Base-by-base conservation (phyloP, 2,329 filamentous ascomycete genomes). In the Aspergillus fumigatiaffinis region DNA sequence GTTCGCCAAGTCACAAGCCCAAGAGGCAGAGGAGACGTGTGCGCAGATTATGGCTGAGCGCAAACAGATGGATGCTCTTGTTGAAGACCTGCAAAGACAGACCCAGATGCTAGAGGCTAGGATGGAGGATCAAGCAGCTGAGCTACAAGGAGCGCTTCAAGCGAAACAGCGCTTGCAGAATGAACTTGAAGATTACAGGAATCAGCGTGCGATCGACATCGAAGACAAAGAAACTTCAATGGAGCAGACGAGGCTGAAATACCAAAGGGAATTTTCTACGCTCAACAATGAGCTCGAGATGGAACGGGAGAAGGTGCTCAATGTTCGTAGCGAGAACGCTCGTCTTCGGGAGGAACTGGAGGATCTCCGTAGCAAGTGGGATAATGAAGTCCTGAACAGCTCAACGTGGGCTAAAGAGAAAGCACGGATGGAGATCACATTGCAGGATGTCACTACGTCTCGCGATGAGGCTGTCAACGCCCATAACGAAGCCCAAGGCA, bases 401-500 rank as follows among this genome's bases (percentile, higher is more conserved):
- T 96, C 92, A 17, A 96, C 93, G 0, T 97, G 94, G 92, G 92
- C 92, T 12, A 99, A 99, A 79, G 93, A 99, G 77, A 97, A 97
- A 80, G 84, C 91, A 17, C 88, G 93, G 17, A 82, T 99, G 44
- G 93, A 97, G 72, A 86, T 92, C 59, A 95, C 92, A 4, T 81
- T 99, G 54, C 87, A 93, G 52, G 92, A 97, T 71, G 84, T 97
- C 32, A 89, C 90, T 10, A 87, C 90, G 51, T 96, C 92, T n/a
- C 87, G 93, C 2, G 93, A 99, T 63, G 94, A 99, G 73, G 93
- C 94, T 9, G 89, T 92, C 52, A 88, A 87, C 66, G 93, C 94
- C 0, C 94, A 99, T 74, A 96, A 94, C 68, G 93, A 97, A 65
- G 92, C 92, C 2, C 94, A 97, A 73, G 84, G 90, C 72, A 96